Evolutionary conservation across 768 basidiomycete genomes (phyloP), one percentile per base, ranked within the genome.

Genomic region (Lentinula guzmanii): DNA sequence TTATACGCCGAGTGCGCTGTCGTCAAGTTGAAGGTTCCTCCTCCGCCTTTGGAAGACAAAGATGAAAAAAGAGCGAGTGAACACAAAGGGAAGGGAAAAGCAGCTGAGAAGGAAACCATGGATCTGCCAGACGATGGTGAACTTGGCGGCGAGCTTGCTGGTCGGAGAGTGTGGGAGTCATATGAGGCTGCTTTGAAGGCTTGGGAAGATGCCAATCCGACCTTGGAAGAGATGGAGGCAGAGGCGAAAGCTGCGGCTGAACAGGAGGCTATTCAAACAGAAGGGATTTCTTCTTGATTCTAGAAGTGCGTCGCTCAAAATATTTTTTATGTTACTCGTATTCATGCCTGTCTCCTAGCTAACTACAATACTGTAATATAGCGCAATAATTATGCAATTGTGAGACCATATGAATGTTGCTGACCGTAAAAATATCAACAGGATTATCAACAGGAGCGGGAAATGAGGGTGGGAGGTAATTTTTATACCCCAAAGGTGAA

Each of bases 1-100:
- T 70, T 92, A 43, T 93, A 93, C 65, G 79, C 85, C 8, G 88
- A 93, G 65, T 92, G 91, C 65, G 84, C 87, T 0, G 82, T 88
- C 4, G 85, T 88, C 7, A 71, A 70, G 31, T 64, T 86, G 34
- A 70, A 69, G 18, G 71, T 86, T 33, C 75, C 74, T 21, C 58
- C 58, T 34, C 64, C 52, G 43, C 54, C 52, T 65, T 16, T 31
- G 39, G 63, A 57, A 13, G 53, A 37, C 16, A 51, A 35, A 8
- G 70, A 70, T 34, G 70, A 70, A n/a, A 67, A 70, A 13, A 39
- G 13, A 34, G 64, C 57, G 4, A 64, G 64, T 33, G 54, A 39
- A 15, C 65, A 68, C 53, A 63, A 45, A 5, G 18, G 13, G 4
- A 52, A 52, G 28, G n/a, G 35, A 28, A 70, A 72, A 54, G 67